Base-by-base conservation (phyloP, 1,284 basidiomycete genomes). In the Puccinia triticina region DNA sequence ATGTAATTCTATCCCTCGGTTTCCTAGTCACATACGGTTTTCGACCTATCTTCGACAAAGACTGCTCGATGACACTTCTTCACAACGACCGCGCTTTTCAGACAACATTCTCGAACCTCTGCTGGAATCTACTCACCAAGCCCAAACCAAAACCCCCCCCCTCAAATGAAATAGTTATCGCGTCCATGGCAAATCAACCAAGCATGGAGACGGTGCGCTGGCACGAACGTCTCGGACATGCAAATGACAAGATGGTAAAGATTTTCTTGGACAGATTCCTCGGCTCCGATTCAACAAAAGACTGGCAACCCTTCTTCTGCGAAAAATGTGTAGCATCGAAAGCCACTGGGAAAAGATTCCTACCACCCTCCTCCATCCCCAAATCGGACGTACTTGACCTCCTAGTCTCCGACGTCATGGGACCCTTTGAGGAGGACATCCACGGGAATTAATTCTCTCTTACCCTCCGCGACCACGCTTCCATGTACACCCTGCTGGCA, bases 341-440 rank as follows among this genome's bases (percentile, higher is more conserved):
- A 21, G 32, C 3, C 21, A 11, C 64, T 3, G 34, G 32, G 7
- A 21, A 40, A 57, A 7, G 21, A 7, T 67, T 67, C n/a, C 37
- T 57, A 8, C 55, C 55, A 57, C 4, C 16, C 7, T 57, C 55
- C 5, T 7, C 55, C 4, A 57, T 57, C 55, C 55, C 26, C 21
- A 67, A 67, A 21, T 7, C 5, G 4, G 16, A 34, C 8, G 23
- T 43, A 23, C 53, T 75, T 10, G 74, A 77, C 37, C 16, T 77
- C 3, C n/a, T 77, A 18, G 74, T 77, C 2, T 61, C 74, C 16
- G 55, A 77, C 34, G 37, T 77, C 21, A 46, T 61, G 53, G 57
- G 74, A 10, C 74, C 34, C 23, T 77, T 61, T 57, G 40, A 73
- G 2, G 21, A 37, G 23, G 57, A 77, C 43, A n/a, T 77, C 18